Base-by-base conservation (phyloP, 2,329 filamentous ascomycete species). In the Coccinonectria pachysandricola region DNA sequence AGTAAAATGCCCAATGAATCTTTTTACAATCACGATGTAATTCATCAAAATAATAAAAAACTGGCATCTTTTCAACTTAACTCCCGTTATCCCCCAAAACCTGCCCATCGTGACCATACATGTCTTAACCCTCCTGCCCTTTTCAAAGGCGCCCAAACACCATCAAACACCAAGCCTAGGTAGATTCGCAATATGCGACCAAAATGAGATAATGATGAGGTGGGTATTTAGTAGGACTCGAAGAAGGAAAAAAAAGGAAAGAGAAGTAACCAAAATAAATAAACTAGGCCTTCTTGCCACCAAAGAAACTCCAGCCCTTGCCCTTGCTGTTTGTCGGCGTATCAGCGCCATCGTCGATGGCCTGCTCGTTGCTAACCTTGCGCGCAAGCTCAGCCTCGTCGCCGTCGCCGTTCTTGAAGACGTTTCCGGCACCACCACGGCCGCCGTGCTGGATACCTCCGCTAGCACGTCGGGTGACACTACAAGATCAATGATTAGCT, bases 401-500 rank as follows among this genome's bases (percentile, higher is more conserved):
- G 24, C 61, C 56, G 26, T 65, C 61, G 27, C 53, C 55, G 24
- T 61, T 56, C 40, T 62, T 64, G 57, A 70, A 68, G 25, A 82
- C 56, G 53, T 87, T 88, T 36, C 79, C 81, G 12, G 78, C 77
- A 29, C 82, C 82, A 19, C 82, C 82, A 19, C 82, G 75, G 20
- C 82, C 82, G 45, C 74, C 68, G 51, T 85, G 75, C 31, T 71
- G 68, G 15, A 66, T 66, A 21, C 66, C 68, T n/a, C 59, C 56
- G 46, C 72, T 73, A 21, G 62, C 53, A 30, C 73, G 68, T 36
- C 73, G 68, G 22, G 62, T 53, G 34, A 71, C 55, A 28, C 67
- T 72, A 36, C 8, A 12, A n/a, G n/a, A 29, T 27, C 10, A 9
- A 26, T 7, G 27, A 32, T 38, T 23, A 43, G 34, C 10, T 17